A percentile compares a stretch with the other conserved stretches of the same genome.
Evolutionary conservation across 1,139 yeast species (phyloP).

Genomic region (Chernovozyma aurita): DNA sequence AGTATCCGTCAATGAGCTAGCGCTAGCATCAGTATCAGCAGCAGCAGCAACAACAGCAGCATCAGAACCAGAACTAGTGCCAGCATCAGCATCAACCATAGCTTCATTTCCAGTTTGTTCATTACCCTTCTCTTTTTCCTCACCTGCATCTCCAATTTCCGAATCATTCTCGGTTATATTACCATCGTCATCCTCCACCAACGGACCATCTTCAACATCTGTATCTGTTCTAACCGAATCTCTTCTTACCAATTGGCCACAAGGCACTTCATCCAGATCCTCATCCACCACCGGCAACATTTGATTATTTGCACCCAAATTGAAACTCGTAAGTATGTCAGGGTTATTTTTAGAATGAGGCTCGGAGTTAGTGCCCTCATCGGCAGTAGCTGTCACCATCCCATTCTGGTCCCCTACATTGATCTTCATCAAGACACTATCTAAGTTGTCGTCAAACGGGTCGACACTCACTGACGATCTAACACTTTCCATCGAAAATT

Average conservation of each 20-base stretch:
- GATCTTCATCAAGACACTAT: slow-evolving; percentile 15
- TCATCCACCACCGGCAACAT: not conserved
- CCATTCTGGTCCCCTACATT: not conserved
- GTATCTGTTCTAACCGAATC: too few species aligned
- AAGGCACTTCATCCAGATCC: not conserved
- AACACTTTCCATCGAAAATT: not conserved
- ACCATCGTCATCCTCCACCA: too few species aligned
- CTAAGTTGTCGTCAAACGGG: slow-evolving; percentile 41
- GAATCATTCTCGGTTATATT: too few species aligned
- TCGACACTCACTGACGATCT: slow-evolving; percentile 16
- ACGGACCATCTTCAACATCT: too few species aligned
- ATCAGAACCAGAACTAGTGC: not conserved
- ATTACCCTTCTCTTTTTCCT: slow-evolving; percentile 5
- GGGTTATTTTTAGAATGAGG: not conserved
- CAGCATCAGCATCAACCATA: not conserved
- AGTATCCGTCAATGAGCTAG: not conserved
- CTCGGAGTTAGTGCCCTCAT: too few species aligned
- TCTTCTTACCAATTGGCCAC: not conserved
- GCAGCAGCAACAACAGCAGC: not conserved
- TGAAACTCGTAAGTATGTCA: too few species aligned
- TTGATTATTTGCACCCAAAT: too few species aligned
- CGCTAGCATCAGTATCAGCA: not conserved
- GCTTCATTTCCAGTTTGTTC: not conserved
- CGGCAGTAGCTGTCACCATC: not conserved
- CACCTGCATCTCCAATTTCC: too few species aligned